phyloP scores from a whole-genome alignment of 1,139 yeast species.

The Saccharomyces hybrid region DNA sequence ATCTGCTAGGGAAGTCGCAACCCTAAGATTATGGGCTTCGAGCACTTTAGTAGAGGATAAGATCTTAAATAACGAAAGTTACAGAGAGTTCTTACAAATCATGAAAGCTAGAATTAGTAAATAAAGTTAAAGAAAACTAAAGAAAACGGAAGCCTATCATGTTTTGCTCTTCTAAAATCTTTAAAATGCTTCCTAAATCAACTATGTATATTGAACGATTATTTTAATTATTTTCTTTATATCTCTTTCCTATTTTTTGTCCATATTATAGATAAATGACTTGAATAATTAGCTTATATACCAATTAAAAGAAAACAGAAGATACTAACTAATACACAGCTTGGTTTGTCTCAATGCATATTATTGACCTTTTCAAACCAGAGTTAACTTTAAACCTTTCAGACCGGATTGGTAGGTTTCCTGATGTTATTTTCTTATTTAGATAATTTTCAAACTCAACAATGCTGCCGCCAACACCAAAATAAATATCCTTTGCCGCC shows the following conservation, averaged over 20 bases:
- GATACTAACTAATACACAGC: neutral
- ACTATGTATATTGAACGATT: neutral
- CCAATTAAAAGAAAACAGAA: neutral
- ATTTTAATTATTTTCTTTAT: neutral
- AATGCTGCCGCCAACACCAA: slow-evolving; percentile 94
- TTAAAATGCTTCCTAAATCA: neutral
- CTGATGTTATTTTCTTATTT: slow-evolving; percentile 20
- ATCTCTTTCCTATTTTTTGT: neutral
- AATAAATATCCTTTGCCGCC: slow-evolving; percentile 88
- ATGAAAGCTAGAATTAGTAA: slow-evolving; percentile 24
- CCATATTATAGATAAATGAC: neutral
- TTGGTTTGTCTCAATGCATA: slow-evolving; percentile 7
- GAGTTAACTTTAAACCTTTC: slow-evolving; percentile 30
- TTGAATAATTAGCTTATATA: neutral
- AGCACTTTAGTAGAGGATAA: slow-evolving; percentile 88
- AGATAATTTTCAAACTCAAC: slow-evolving; percentile 55
- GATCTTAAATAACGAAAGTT: slow-evolving; percentile 61
- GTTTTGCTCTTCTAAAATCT: too few species aligned
- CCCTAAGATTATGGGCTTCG: slow-evolving; percentile 85
- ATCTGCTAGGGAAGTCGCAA: slow-evolving; percentile 61
- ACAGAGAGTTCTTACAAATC: slow-evolving; percentile 65
- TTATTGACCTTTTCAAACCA: slow-evolving; percentile 35
- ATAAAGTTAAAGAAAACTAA: slow-evolving; percentile 4
- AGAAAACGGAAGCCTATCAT: neutral
- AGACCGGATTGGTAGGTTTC: slow-evolving; percentile 14